These are phyloP conservation scores for Cytospora piceicola DNA, from an alignment of 2,329 filamentous ascomycete genomes.

Conservation along the genomic window DNA sequence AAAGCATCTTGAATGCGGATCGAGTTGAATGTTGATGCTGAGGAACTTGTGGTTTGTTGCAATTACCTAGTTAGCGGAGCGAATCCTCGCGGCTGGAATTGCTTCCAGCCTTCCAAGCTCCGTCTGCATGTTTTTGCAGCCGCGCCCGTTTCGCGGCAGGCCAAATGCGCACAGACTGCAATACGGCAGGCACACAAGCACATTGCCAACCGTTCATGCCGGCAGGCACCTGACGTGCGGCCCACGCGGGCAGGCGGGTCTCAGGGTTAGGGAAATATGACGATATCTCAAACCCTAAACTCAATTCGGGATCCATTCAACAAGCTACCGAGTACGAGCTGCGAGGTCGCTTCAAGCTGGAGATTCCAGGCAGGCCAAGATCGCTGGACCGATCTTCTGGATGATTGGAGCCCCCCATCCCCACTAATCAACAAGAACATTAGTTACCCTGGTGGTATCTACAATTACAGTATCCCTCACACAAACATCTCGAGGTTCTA, in stretches of 20 bases:
- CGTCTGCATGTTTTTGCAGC: conserved; percentile 21
- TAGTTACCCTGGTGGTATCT: not conserved
- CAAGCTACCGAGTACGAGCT: no score
- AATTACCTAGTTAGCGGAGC: not conserved
- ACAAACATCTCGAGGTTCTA: no score
- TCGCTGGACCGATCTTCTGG: not conserved
- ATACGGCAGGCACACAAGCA: not conserved
- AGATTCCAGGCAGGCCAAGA: not conserved
- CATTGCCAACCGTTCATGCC: not conserved
- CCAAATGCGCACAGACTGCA: not conserved
- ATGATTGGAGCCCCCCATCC: not conserved
- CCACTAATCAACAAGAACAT: not conserved
- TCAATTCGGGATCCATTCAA: not conserved
- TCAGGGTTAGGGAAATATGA: not conserved
- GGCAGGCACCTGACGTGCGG: not conserved
- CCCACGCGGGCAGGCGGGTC: no score
- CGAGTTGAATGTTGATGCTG: conserved; percentile 8
- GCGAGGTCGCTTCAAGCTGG: no score
- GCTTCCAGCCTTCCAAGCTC: conserved; percentile 1
- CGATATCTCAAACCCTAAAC: not conserved
- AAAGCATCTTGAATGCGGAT: conserved; percentile 27
- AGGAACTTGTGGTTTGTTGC: not conserved
- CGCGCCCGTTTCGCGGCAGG: conserved; percentile 3
- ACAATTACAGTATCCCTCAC: no score
- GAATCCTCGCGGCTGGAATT: conserved; percentile 15